Evolutionary conservation across 2,329 filamentous ascomycete species (phyloP).

Genomic region (Fusarium sp.): DNA sequence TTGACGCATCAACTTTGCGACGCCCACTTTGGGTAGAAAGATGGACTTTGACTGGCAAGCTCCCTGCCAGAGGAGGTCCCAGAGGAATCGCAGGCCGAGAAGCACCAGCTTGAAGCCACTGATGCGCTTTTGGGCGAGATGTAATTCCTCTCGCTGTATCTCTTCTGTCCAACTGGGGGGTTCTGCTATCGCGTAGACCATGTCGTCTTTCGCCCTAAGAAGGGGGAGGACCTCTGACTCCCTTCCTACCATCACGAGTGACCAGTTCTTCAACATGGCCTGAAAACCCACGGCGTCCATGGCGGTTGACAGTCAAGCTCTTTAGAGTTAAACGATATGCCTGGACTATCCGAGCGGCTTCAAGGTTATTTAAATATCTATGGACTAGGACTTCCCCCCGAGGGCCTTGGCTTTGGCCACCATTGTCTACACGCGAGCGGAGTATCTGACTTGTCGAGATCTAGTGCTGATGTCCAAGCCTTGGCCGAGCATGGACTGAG

Average conservation of each 20-base stretch:
- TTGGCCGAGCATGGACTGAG: not conserved
- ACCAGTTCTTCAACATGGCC: slow-evolving; percentile 60
- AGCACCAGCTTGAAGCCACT: slow-evolving; percentile 44
- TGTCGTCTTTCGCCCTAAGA: slow-evolving; percentile 51
- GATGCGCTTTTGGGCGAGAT: slow-evolving; percentile 39
- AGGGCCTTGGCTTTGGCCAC: too few species aligned
- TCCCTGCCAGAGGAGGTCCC: slow-evolving; percentile 48
- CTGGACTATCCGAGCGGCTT: not conserved
- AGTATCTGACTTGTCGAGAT: not conserved
- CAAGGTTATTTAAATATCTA: not conserved
- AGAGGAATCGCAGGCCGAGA: slow-evolving; percentile 52
- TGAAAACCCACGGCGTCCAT: slow-evolving; percentile 60
- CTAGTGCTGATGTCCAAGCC: not conserved
- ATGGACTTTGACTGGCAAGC: slow-evolving; percentile 52
- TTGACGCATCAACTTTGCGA: slow-evolving; percentile 47
- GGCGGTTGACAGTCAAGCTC: too few species aligned
- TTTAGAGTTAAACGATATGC: not conserved
- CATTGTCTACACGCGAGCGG: not conserved
- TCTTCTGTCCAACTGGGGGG: not conserved
- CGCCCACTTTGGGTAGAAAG: slow-evolving; percentile 51
- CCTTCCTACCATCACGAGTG: slow-evolving; percentile 56
- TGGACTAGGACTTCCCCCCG: too few species aligned
- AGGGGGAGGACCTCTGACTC: slow-evolving; percentile 56
- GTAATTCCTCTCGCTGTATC: slow-evolving; percentile 4
- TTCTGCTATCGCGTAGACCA: slow-evolving; percentile 27